phyloP scores from a whole-genome alignment of 179 eudicot genomes.

The Vitellaria paradoxa region DNA sequence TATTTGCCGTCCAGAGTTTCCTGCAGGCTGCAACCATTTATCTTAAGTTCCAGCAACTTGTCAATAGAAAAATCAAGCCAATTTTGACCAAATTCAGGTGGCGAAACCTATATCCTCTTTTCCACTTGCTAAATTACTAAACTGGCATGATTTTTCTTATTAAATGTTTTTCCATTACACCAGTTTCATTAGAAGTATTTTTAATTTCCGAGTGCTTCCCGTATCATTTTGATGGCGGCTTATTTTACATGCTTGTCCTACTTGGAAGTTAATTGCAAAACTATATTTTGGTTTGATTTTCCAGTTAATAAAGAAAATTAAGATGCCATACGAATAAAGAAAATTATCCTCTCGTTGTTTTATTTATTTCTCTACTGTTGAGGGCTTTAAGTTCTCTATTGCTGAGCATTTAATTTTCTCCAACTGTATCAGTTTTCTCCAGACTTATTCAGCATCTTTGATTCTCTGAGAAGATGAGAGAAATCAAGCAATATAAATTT shows the following conservation, averaged over 20 bases:
- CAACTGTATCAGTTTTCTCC: too few species aligned
- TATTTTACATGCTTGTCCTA: not conserved
- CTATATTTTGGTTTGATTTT: not conserved
- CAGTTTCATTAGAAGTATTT: not conserved
- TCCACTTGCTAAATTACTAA: not conserved
- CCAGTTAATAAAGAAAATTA: not conserved
- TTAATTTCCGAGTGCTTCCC: not conserved
- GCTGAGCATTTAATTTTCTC: too few species aligned
- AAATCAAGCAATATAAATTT: not conserved
- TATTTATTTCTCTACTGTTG: too few species aligned
- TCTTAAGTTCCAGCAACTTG: not conserved
- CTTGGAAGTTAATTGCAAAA: not conserved
- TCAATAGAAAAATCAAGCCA: not conserved
- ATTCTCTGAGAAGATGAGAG: constrained; percentile 5
- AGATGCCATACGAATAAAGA: not conserved
- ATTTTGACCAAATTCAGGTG: not conserved
- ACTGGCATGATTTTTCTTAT: not conserved
- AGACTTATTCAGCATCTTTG: too few species aligned
- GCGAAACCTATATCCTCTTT: not conserved
- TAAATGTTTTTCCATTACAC: not conserved
- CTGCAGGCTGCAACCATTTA: too few species aligned
- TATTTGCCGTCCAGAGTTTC: too few species aligned
- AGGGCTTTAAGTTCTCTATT: too few species aligned
- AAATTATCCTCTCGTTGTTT: not conserved
- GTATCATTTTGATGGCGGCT: not conserved